Evolutionary conservation across 352 stramenopile species (phyloP), one percentile per base, ranked within the genome.

Genomic region (Globisporangium cystogenes): DNA sequence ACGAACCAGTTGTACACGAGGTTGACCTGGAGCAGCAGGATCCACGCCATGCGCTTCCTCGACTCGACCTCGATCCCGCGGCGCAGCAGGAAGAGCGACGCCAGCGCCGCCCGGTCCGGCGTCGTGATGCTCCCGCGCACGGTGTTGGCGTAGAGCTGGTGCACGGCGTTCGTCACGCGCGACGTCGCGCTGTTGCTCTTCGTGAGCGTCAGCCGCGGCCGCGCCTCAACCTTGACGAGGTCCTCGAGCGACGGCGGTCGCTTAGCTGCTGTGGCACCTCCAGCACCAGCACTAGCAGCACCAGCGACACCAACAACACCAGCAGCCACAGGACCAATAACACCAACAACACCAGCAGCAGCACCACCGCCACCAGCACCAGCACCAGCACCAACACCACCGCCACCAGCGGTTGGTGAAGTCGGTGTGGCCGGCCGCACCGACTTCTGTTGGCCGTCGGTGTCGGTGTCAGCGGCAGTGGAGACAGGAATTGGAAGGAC

Each of bases 1-100:
- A 81, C 26, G 3, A 74, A 53, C 76, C 76, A 87, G 46, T 81
- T 82, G 64, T 79, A 82, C 14, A 80, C 55, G 39, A 84, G 47
- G 41, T 73, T 69, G 11, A 71, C 39, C 39, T 84, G 61, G 33
- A 87, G 37, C 15, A 58, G 18, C 3, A 76, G 35, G 1, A 87
- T 53, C 76, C 74, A 86, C 72, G 63, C 74, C 62, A 86, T 66
- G 3, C 76, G 59, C 4, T 26, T 43, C 16, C 42, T 67, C 0
- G 70, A 74, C 11, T 83, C 68, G 8, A 55, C 61, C 10, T 85
- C 72, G 24, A 88, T 79, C 0, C 59, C 62, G 16, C 60, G 70
- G 11, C 35, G 46, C 8, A 84, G 48, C 1, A 86, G 55, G 1
- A 86, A 20, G 8, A 55, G 20, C 15, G 60, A 68, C 65, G 68